phyloP scores from a whole-genome alignment of 2,329 filamentous ascomycete species.

The Beauveria bassiana region DNA sequence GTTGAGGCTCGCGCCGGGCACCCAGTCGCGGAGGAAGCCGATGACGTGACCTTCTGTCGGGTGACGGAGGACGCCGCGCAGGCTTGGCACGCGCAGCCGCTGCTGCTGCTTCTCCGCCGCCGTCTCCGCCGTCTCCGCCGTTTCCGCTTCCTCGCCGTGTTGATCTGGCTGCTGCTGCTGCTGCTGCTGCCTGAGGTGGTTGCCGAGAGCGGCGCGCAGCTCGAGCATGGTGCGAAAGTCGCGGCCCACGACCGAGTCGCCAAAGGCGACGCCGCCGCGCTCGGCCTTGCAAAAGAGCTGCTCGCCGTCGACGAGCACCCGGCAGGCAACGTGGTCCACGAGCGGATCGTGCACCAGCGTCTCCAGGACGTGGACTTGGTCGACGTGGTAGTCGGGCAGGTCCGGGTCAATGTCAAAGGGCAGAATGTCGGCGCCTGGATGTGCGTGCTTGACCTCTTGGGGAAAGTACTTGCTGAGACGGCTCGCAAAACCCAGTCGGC shows the following conservation, averaged over 20 bases:
- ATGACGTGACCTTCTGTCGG: conserved; percentile 7
- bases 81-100: background rate
- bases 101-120: no score
- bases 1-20: background rate
- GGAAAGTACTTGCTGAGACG: background rate
- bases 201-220: background rate
- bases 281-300: conserved; percentile 9
- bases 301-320: conserved; percentile 3
- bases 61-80: conserved; percentile 7
- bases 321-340: conserved; percentile 6
- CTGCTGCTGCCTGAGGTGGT: background rate
- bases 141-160: no score
- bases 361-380: background rate
- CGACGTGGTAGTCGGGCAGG: background rate
- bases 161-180: no score
- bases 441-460: background rate
- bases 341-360: background rate
- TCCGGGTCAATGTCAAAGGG: background rate
- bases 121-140: background rate
- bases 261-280: conserved; percentile 9
- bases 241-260: conserved; percentile 6
- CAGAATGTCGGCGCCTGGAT: background rate
- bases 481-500: background rate
- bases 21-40: conserved; percentile 10
- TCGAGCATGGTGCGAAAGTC: conserved; percentile 5